A percentile compares a stretch with the other conserved stretches of the same genome.
These are phyloP conservation scores for Xenosphaeropsis pyriputrescens DNA, from an alignment of 2,329 filamentous ascomycete genomes.

Conservation along the genomic window DNA sequence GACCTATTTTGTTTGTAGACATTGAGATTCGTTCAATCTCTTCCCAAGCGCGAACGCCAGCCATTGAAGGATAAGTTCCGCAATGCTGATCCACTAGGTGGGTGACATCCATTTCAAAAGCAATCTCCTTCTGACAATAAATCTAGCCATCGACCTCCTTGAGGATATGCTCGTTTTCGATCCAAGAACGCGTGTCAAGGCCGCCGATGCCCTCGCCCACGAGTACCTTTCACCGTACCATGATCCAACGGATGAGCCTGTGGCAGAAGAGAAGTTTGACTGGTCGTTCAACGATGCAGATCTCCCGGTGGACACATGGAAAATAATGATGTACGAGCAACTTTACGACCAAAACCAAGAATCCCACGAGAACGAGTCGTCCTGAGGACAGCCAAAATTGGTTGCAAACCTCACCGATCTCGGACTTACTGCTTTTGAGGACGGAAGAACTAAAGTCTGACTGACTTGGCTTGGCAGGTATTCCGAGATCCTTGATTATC, in stretches of 20 bases:
- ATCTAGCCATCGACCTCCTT: conserved; percentile 72
- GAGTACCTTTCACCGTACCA: conserved; percentile 95
- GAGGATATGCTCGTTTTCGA: conserved; percentile 98
- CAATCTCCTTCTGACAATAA: conserved; percentile 12
- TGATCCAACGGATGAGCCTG: conserved; percentile 90
- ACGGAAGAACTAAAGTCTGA: conserved; percentile 7
- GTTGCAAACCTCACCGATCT: conserved; percentile 1
- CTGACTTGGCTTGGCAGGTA: conserved; percentile 49
- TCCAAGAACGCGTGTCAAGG: conserved; percentile 88
- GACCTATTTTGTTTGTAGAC: conserved; percentile 44
- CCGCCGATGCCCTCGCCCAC: conserved; percentile 72
- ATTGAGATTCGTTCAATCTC: conserved; percentile 88
- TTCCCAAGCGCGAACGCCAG: conserved; percentile 87
- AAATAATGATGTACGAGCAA: conserved; percentile 91
- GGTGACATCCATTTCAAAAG: conserved; percentile 12
- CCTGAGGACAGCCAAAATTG: not conserved
- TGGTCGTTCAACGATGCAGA: conserved; percentile 99
- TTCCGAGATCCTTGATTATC: conserved; percentile 96
- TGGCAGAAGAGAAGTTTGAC: conserved; percentile 94
- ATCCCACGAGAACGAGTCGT: not conserved
- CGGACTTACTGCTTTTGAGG: conserved; percentile 5
- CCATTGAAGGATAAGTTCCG: conserved; percentile 82
- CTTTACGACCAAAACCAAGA: conserved; percentile 4
- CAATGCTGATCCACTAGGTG: conserved; percentile 79
- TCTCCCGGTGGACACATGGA: conserved; percentile 97